Evolutionary conservation across 75 land plant genomes (phyloP).

Genomic region (Cupressus sempervirens): DNA sequence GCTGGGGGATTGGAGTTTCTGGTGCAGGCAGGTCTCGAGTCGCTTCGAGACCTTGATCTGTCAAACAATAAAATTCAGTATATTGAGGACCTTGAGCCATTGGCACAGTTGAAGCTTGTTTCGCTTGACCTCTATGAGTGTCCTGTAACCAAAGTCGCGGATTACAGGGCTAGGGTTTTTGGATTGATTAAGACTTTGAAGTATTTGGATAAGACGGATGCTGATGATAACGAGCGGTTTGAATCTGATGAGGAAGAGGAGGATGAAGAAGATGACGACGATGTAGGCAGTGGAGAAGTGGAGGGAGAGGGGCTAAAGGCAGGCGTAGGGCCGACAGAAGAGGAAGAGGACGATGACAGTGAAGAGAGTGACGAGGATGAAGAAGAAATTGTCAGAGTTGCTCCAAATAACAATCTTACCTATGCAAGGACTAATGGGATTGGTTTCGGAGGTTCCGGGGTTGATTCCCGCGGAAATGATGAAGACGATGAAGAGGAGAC

Average conservation of each 20-base stretch:
- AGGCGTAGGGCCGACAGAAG: slow-evolving; percentile 13
- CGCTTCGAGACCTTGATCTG: slow-evolving; percentile 77
- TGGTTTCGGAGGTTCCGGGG: slow-evolving; percentile 24
- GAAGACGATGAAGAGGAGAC: slow-evolving; percentile 19
- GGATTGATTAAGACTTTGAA: slow-evolving; percentile 62
- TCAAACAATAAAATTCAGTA: slow-evolving; percentile 84
- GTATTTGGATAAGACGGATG: slow-evolving; percentile 78
- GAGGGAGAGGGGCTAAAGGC: slow-evolving; percentile 54
- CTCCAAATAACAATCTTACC: background rate
- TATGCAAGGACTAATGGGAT: background rate
- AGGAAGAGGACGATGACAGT: slow-evolving; percentile 44
- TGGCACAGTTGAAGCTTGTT: slow-evolving; percentile 62
- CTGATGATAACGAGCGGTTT: slow-evolving; percentile 68
- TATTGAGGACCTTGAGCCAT: slow-evolving; percentile 73
- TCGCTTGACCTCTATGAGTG: slow-evolving; percentile 91
- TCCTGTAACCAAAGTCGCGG: slow-evolving; percentile 67
- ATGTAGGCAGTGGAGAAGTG: slow-evolving; percentile 53
- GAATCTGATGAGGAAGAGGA: slow-evolving; percentile 89
- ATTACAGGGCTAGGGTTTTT: slow-evolving; percentile 72
- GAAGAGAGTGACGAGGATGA: slow-evolving; percentile 72
- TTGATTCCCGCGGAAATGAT: slow-evolving; percentile 11
- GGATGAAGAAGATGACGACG: slow-evolving; percentile 74
- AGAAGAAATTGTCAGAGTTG: slow-evolving; percentile 28
- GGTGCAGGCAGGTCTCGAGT: slow-evolving; percentile 70
- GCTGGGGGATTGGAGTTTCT: slow-evolving; percentile 78